Evolutionary conservation across 108 stramenopile species (phyloP).

Genomic region (Aurantiochytrium sp.): DNA sequence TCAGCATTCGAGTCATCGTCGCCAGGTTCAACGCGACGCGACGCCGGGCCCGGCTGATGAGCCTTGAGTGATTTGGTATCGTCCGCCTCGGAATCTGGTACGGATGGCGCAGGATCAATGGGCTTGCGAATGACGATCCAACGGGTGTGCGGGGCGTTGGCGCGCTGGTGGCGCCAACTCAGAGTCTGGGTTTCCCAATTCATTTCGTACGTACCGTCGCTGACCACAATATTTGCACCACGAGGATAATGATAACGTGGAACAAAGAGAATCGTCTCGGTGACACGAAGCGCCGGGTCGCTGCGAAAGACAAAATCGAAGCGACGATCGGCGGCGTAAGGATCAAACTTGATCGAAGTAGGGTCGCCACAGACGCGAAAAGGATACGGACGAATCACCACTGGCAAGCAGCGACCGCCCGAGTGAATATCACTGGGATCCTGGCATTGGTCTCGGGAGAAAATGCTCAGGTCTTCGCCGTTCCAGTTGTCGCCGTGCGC

Average conservation of each 20-base stretch:
- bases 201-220: not conserved
- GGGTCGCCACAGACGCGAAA: not conserved
- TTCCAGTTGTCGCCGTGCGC: slow-evolving; percentile 37
- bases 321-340: not conserved
- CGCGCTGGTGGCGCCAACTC: not conserved
- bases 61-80: not conserved
- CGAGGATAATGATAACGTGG: not conserved
- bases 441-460: slow-evolving; percentile 25
- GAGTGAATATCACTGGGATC: not conserved
- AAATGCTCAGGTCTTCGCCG: slow-evolving; percentile 38
- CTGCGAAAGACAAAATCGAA: not conserved
- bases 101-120: too few relatives aligned
- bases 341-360: not conserved
- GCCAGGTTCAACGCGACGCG: not conserved
- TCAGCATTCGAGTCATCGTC: too few relatives aligned
- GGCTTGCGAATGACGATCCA: not conserved
- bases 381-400: not conserved
- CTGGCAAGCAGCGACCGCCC: not conserved
- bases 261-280: not conserved
- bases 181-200: not conserved
- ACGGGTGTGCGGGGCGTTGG: not conserved
- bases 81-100: too few relatives aligned
- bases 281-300: not conserved
- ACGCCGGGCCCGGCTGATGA: not conserved
- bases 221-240: not conserved